Evolutionary conservation across 176 grass and related monocot genomes (phyloP).

Genomic region (Carex myosuroides): DNA sequence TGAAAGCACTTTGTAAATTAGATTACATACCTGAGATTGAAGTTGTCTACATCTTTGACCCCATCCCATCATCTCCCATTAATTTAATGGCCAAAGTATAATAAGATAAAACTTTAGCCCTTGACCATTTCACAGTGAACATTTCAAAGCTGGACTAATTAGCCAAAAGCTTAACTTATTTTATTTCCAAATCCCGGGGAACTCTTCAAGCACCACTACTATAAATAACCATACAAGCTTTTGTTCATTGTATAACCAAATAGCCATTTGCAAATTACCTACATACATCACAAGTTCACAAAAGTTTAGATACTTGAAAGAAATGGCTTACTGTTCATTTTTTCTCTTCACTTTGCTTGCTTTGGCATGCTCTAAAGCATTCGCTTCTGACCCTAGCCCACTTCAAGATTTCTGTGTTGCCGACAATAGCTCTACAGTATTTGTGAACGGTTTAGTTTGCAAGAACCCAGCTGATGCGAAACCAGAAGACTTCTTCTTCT

Average conservation of each 20-base stretch:
- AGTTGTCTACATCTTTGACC: too few relatives aligned
- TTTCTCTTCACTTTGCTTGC: not conserved
- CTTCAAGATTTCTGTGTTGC: constrained; percentile 45
- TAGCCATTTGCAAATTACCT: not conserved
- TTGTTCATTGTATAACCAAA: not conserved
- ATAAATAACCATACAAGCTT: not conserved
- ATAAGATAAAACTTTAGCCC: not conserved
- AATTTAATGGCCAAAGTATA: not conserved
- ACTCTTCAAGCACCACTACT: not conserved
- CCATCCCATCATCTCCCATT: too few relatives aligned
- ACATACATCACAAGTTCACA: not conserved
- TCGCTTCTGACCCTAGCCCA: constrained; percentile 39
- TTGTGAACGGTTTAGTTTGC: not conserved
- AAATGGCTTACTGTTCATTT: not conserved
- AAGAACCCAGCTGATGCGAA: not conserved
- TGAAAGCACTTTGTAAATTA: too few relatives aligned
- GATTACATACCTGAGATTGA: too few relatives aligned
- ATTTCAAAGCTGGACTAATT: not conserved
- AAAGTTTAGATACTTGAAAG: not conserved
- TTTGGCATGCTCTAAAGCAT: constrained; percentile 9
- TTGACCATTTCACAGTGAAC: not conserved
- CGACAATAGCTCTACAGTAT: not conserved
- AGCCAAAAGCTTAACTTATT: not conserved
- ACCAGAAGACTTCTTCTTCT: constrained; percentile 1
- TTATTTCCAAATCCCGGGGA: not conserved